These are phyloP conservation scores for Debaryomyces hansenii DNA, from an alignment of 805 yeast species.

Conservation along the genomic window DNA sequence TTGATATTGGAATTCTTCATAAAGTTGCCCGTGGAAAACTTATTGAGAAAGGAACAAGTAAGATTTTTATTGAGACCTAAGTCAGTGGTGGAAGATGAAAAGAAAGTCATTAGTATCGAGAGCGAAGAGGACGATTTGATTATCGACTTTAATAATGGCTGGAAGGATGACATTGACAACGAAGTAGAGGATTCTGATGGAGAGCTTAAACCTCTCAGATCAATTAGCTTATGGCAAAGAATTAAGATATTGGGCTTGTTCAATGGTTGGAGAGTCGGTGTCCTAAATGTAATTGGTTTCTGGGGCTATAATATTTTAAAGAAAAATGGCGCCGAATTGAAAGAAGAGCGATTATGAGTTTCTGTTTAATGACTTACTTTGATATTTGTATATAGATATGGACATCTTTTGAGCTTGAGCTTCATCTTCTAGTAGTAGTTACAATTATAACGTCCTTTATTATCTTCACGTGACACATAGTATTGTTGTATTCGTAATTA, in stretches of 20 bases:
- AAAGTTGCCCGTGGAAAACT: conserved; percentile 83
- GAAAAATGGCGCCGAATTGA: conserved; percentile 42
- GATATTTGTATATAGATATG: conserved; percentile 1
- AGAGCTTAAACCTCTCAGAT: conserved; percentile 16
- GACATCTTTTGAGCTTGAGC: background rate
- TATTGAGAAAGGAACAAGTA: conserved; percentile 82
- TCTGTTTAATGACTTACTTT: background rate
- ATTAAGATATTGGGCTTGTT: conserved; percentile 43
- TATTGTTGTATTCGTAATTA: too few species aligned
- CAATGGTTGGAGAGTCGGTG: conserved; percentile 91
- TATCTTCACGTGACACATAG: background rate
- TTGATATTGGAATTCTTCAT: conserved; percentile 68
- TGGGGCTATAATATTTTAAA: conserved; percentile 73
- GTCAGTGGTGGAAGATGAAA: conserved; percentile 32
- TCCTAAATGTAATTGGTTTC: conserved; percentile 73
- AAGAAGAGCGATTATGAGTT: conserved; percentile 28
- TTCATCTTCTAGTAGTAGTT: too few species aligned
- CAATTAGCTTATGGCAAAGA: conserved; percentile 43
- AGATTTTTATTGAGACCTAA: conserved; percentile 52
- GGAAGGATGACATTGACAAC: conserved; percentile 40
- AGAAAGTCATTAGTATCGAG: conserved; percentile 42
- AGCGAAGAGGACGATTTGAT: conserved; percentile 51
- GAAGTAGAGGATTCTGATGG: conserved; percentile 4
- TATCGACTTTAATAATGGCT: conserved; percentile 51
- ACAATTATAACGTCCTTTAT: background rate